Evolutionary conservation across 2,329 filamentous ascomycete species (phyloP).

Genomic region (Xylariaceae sp.): DNA sequence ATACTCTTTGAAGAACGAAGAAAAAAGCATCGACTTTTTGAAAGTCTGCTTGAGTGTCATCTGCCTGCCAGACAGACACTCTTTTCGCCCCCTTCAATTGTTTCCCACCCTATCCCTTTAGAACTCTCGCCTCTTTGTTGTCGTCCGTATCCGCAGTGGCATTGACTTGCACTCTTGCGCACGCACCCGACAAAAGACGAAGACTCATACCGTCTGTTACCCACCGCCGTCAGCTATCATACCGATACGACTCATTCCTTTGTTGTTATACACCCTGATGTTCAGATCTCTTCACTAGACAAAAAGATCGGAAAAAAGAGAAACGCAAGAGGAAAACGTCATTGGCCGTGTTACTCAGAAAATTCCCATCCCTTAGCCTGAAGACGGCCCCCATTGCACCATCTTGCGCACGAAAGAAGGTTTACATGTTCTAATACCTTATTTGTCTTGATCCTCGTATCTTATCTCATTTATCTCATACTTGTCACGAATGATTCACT

Average conservation of each 20-base stretch:
- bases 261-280: constrained; percentile 1
- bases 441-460: constrained; percentile 16
- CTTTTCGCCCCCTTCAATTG: constrained; percentile 14
- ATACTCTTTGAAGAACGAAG: constrained; percentile 49
- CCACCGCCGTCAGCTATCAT: not conserved
- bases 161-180: constrained; percentile 52
- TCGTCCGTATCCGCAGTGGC: constrained; percentile 41
- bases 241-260: constrained; percentile 18
- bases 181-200: constrained; percentile 17
- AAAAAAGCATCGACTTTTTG: constrained; percentile 46
- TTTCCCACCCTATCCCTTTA: constrained; percentile 16
- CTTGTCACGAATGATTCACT: constrained; percentile 19
- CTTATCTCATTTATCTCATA: constrained; percentile 13
- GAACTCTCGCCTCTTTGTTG: constrained; percentile 9
- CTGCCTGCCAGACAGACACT: constrained; percentile 17
- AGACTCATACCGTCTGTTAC: constrained; percentile 3
- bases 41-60: constrained; percentile 51
- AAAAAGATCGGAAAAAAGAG: not conserved
- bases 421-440: constrained; percentile 1
- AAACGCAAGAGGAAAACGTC: not conserved
- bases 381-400: not conserved
- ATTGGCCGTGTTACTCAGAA: constrained; percentile 17
- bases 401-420: not conserved
- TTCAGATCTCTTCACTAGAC: constrained; percentile 16
- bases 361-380: not conserved